Conservation (phyloP, 2,329 filamentous ascomycete genomes). For the Ceratocystis papillata region DNA sequence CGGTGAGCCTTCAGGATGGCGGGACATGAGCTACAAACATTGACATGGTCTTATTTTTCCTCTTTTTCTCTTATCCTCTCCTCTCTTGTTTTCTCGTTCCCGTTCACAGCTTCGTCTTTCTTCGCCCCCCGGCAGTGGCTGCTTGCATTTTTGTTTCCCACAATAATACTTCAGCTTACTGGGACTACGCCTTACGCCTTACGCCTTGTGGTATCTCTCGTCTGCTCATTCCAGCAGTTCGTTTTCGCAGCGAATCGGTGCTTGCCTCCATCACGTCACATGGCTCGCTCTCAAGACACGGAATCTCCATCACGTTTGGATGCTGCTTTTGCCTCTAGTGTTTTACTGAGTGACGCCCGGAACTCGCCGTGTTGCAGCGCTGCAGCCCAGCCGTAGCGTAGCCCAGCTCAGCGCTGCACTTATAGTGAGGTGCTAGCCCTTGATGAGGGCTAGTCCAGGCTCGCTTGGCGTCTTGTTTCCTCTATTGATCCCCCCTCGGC, state of each 20-base stretch:
- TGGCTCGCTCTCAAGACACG: too few relatives aligned
- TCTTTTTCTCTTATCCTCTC: neutral
- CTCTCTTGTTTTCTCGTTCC: neutral
- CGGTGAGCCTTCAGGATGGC: neutral
- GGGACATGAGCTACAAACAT: neutral
- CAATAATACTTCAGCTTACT: neutral
- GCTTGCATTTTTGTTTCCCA: slow-evolving; percentile 8
- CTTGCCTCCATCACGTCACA: too few relatives aligned
- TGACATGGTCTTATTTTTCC: neutral
- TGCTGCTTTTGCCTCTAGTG: neutral
- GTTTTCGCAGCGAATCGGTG: too few relatives aligned
- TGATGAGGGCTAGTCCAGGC: neutral
- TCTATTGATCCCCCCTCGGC: slow-evolving; percentile 5
- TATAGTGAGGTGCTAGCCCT: neutral
- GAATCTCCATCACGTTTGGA: too few relatives aligned
- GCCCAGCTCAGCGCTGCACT: neutral
- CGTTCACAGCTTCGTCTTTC: neutral
- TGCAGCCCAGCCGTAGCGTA: neutral
- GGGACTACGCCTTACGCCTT: neutral
- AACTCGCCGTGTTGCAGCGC: slow-evolving; percentile 8
- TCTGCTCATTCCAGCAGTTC: too few relatives aligned
- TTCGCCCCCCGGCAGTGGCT: neutral
- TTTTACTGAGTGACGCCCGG: neutral
- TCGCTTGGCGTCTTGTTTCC: slow-evolving; percentile 1
- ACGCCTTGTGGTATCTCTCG: neutral